Conservation (phyloP, 352 stramenopile species). For the Phytophthora hibernalis region DNA sequence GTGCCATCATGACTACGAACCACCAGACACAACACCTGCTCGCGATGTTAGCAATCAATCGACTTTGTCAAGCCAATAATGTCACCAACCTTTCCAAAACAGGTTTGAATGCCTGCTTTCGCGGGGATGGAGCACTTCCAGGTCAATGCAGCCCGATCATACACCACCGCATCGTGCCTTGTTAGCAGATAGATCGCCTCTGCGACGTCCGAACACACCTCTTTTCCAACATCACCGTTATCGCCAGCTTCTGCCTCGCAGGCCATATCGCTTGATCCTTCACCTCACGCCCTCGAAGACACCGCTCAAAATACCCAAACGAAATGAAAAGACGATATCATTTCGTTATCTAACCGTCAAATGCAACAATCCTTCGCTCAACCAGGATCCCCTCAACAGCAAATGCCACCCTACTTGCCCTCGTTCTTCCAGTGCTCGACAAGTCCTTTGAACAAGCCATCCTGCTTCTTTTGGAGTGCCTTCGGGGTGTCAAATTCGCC, state of each 20-base stretch:
- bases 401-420: slow-evolving; percentile 29
- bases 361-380: not conserved
- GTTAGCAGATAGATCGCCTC: slow-evolving; percentile 60
- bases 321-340: not conserved
- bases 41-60: slow-evolving; percentile 2
- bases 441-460: slow-evolving; percentile 78
- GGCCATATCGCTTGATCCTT: slow-evolving; percentile 10
- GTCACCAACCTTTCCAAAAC: slow-evolving; percentile 43
- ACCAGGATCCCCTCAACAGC: not conserved
- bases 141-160: slow-evolving; percentile 40
- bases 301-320: slow-evolving; percentile 29
- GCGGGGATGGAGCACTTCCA: slow-evolving; percentile 56
- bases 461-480: slow-evolving; percentile 65
- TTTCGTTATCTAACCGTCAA: slow-evolving; percentile 13
- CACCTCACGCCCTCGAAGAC: not conserved
- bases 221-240: not conserved
- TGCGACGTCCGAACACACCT: slow-evolving; percentile 48
- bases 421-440: slow-evolving; percentile 83
- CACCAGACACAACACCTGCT: slow-evolving; percentile 45
- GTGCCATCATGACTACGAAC: slow-evolving; percentile 58
- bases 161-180: slow-evolving; percentile 60
- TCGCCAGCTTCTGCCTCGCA: not conserved
- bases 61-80: not conserved
- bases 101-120: slow-evolving; percentile 51
- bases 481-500: slow-evolving; percentile 94